A percentile compares a stretch with the other conserved stretches of the same genome.
phyloP scores from a whole-genome alignment of 805 yeast species.

The Myxozyma monticola region DNA sequence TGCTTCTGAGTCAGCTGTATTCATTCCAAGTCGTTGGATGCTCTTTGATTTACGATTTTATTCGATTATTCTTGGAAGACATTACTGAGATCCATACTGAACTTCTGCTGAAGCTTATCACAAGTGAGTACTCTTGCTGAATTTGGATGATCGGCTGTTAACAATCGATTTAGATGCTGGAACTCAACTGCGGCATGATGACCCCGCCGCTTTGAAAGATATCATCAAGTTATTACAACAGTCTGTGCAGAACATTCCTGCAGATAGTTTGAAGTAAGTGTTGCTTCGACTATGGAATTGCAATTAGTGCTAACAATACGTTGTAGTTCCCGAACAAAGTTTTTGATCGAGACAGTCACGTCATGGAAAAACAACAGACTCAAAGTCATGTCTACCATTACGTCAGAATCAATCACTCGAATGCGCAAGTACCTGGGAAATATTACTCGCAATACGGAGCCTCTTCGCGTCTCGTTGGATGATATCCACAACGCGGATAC shows the following conservation, averaged over 20 bases:
- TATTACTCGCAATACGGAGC: conserved; percentile 53
- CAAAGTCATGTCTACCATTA: conserved; percentile 41
- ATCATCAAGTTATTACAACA: conserved; percentile 63
- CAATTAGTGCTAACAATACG: background rate
- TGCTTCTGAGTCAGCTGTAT: conserved; percentile 74
- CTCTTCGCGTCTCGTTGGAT: conserved; percentile 77
- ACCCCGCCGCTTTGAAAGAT: conserved; percentile 79
- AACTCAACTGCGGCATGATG: conserved; percentile 82
- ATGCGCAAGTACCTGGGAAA: conserved; percentile 64
- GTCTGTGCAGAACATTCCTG: conserved; percentile 43
- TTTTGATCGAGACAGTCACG: conserved; percentile 79
- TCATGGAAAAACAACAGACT: conserved; percentile 84
- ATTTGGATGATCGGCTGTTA: background rate
- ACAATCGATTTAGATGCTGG: conserved; percentile 53
- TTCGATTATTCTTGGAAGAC: conserved; percentile 51
- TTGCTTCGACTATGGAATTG: background rate
- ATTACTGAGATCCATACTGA: conserved; percentile 76
- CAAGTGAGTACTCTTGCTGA: conserved; percentile 37
- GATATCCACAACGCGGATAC: conserved; percentile 77
- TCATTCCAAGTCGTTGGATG: conserved; percentile 75
- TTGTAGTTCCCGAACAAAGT: conserved; percentile 65
- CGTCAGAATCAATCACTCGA: conserved; percentile 56
- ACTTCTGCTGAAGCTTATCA: conserved; percentile 65
- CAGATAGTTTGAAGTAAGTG: conserved; percentile 18
- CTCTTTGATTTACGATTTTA: conserved; percentile 72